Conservation (phyloP, 1,139 yeast genomes). For the Meyerozyma carpophila region DNA sequence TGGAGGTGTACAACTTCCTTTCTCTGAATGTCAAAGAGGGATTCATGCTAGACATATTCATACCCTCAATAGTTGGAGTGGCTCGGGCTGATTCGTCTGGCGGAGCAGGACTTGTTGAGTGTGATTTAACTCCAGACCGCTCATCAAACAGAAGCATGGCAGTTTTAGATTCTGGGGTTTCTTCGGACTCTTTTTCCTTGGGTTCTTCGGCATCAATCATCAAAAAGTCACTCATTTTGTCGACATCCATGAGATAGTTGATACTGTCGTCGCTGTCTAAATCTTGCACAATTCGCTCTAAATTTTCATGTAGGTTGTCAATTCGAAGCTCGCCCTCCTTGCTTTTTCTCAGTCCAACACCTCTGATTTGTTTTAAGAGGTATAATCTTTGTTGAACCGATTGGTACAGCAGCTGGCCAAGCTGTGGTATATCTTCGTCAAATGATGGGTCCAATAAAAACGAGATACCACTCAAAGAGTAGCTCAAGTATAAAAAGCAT, state of each 20-base stretch:
- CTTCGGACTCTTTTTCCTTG: not conserved
- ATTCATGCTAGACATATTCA: slow-evolving; percentile 38
- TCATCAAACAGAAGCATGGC: not conserved
- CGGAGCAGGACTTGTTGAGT: slow-evolving; percentile 3
- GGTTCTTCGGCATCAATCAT: not conserved
- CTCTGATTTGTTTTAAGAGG: slow-evolving; percentile 30
- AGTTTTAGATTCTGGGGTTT: not conserved
- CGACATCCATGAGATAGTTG: slow-evolving; percentile 6
- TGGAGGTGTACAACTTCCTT: slow-evolving; percentile 53
- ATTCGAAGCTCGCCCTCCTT: slow-evolving; percentile 21
- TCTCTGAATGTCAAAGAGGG: slow-evolving; percentile 55
- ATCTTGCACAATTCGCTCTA: slow-evolving; percentile 36
- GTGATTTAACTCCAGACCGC: not conserved
- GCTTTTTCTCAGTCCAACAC: slow-evolving; percentile 13
- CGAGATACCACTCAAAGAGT: slow-evolving; percentile 70
- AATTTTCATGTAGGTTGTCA: slow-evolving; percentile 32
- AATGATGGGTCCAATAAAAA: slow-evolving; percentile 67
- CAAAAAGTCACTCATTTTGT: slow-evolving; percentile 2
- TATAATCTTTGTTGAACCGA: slow-evolving; percentile 31
- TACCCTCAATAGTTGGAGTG: slow-evolving; percentile 39
- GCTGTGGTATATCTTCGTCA: slow-evolving; percentile 40
- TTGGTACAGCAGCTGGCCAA: slow-evolving; percentile 26
- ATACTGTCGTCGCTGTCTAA: slow-evolving; percentile 20
- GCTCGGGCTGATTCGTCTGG: slow-evolving; percentile 32
- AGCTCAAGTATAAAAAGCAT: slow-evolving; percentile 48